phyloP scores from a whole-genome alignment of 148 eudicot species.

The Polygonum maritimum region DNA sequence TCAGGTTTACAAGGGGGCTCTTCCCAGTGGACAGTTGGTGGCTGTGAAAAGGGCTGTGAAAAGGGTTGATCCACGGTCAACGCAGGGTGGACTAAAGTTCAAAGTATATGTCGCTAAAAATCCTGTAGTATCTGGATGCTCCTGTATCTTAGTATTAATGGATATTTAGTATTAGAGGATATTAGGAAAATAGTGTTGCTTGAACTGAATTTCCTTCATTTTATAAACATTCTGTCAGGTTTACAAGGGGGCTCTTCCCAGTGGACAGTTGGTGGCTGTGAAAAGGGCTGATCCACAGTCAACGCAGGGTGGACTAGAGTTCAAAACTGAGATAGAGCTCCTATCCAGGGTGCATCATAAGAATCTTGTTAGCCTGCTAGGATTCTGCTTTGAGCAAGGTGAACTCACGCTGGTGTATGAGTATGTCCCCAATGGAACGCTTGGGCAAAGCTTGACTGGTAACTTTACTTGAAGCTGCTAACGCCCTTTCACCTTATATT shows the following conservation, averaged over 20 bases:
- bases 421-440: constrained; percentile 79
- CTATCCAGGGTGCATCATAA: constrained; percentile 96
- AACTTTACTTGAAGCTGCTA: background rate
- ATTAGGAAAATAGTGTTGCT: background rate
- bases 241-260: constrained; percentile 57
- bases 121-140: background rate
- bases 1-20: constrained; percentile 76
- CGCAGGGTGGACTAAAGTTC: too few species aligned
- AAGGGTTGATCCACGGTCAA: constrained; percentile 77
- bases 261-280: constrained; percentile 71
- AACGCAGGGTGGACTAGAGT: constrained; percentile 81
- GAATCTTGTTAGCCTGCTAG: constrained; percentile 72
- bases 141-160: background rate
- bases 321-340: constrained; percentile 92
- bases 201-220: background rate
- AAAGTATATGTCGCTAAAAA: too few species aligned
- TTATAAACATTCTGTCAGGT: constrained; percentile 32
- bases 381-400: constrained; percentile 84
- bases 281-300: constrained; percentile 87
- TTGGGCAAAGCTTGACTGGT: constrained; percentile 77
- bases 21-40: constrained; percentile 54
- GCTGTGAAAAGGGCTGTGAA: constrained; percentile 93
- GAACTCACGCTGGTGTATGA: constrained; percentile 93
- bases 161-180: background rate
- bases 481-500: background rate